Evolutionary conservation across 139 green algal species (phyloP).

Genomic region (Closterium sp.): DNA sequence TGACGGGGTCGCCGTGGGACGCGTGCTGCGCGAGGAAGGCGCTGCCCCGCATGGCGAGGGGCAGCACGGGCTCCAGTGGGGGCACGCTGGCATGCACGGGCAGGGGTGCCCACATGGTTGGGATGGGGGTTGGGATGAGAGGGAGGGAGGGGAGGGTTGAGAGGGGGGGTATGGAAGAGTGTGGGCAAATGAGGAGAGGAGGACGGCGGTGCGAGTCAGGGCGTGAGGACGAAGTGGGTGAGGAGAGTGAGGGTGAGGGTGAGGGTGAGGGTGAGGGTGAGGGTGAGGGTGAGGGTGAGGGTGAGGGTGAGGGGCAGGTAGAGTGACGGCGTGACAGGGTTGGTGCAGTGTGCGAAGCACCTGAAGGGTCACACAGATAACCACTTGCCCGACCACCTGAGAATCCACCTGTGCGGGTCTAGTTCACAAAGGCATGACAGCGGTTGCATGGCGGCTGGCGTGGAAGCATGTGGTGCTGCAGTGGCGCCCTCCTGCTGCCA

Average conservation of each 20-base stretch:
- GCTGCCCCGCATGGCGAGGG: slow-evolving; percentile 60
- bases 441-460: too few species aligned
- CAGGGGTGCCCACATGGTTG: too few species aligned
- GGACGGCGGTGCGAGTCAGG: too few species aligned
- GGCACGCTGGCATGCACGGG: not conserved
- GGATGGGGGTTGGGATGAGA: not conserved
- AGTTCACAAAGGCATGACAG: not conserved
- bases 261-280: too few species aligned
- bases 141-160: too few species aligned
- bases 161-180: not conserved
- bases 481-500: not conserved
- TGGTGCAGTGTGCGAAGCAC: not conserved
- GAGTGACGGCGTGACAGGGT: not conserved
- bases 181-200: not conserved
- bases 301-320: not conserved
- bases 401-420: not conserved
- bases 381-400: not conserved
- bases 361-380: not conserved
- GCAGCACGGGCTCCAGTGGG: slow-evolving; percentile 53
- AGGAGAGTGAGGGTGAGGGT: too few species aligned
- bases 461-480: not conserved
- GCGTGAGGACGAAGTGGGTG: too few species aligned
- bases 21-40: slow-evolving; percentile 71
- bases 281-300: too few species aligned
- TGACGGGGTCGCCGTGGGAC: slow-evolving; percentile 72